phyloP scores from a whole-genome alignment of 345 rosid species.

The Syzygium aqueum region DNA sequence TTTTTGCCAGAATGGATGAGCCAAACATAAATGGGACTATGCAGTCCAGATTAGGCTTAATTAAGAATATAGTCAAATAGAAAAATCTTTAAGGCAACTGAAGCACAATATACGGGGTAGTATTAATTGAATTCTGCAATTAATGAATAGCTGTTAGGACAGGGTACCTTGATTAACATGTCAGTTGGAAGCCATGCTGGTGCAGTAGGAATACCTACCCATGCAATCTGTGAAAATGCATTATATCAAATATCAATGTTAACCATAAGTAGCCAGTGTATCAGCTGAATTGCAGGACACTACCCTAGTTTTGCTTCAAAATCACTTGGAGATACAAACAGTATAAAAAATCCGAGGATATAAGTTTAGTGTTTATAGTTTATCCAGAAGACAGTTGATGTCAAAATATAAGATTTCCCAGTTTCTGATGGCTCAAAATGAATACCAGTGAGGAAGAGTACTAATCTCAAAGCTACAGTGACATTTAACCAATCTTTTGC shows the following conservation, averaged over 20 bases:
- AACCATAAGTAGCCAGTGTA: not conserved
- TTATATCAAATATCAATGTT: not conserved
- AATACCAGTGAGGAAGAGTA: not conserved
- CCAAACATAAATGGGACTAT: not conserved
- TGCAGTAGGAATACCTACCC: constrained; percentile 94
- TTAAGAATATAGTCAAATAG: not conserved
- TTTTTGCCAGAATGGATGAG: not conserved
- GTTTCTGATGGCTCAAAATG: not conserved
- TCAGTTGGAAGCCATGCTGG: constrained; percentile 96
- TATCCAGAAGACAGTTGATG: not conserved
- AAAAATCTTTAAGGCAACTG: not conserved
- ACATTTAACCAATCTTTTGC: not conserved
- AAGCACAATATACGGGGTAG: not conserved
- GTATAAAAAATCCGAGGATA: not conserved
- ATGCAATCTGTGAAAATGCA: constrained; percentile 42
- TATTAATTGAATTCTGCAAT: not conserved
- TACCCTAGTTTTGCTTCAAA: not conserved
- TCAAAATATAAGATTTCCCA: not conserved
- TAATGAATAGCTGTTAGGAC: not conserved
- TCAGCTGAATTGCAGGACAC: not conserved
- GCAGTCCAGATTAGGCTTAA: not conserved
- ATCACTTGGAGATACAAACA: not conserved
- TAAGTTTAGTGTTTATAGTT: not conserved
- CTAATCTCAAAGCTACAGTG: not conserved
- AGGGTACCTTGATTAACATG: constrained; percentile 77